These are phyloP conservation scores for Penicillium glabrum DNA, from an alignment of 2,329 filamentous ascomycete genomes.

Conservation along the genomic window DNA sequence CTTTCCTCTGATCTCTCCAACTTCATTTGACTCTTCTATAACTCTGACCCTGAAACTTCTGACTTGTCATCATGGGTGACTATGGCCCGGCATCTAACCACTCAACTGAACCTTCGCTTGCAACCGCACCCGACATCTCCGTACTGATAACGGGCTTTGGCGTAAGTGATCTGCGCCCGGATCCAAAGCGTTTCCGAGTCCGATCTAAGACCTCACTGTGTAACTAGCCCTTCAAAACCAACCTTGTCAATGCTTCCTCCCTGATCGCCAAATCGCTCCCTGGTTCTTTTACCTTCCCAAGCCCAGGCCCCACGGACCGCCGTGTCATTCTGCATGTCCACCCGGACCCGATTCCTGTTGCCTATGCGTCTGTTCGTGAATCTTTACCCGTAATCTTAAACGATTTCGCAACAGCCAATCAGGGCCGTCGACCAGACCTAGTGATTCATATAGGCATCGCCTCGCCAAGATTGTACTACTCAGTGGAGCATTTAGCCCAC, in stretches of 20 bases:
- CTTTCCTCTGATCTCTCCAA: background rate
- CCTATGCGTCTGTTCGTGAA: slow-evolving; percentile 65
- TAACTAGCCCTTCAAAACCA: slow-evolving; percentile 70
- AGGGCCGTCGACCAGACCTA: slow-evolving; percentile 57
- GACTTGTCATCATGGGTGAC: slow-evolving; percentile 32
- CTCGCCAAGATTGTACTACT: slow-evolving; percentile 62
- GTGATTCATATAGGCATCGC: slow-evolving; percentile 82
- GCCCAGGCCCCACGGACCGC: slow-evolving; percentile 23
- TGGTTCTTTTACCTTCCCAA: slow-evolving; percentile 54
- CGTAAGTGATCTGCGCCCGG: slow-evolving; percentile 26
- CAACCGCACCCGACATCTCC: slow-evolving; percentile 29
- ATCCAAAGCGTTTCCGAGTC: slow-evolving; percentile 2
- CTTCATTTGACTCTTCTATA: background rate
- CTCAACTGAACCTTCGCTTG: slow-evolving; percentile 14
- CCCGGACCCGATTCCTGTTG: slow-evolving; percentile 67
- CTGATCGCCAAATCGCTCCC: slow-evolving; percentile 73
- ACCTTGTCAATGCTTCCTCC: slow-evolving; percentile 76
- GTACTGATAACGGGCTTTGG: slow-evolving; percentile 40
- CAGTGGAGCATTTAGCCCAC: slow-evolving; percentile 68
- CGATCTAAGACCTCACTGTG: slow-evolving; percentile 7
- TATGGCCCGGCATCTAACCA: slow-evolving; percentile 23
- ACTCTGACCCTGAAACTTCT: background rate
- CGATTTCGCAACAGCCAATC: slow-evolving; percentile 40
- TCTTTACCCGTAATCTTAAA: slow-evolving; percentile 65
- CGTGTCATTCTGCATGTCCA: slow-evolving; percentile 51